phyloP scores from a whole-genome alignment of 768 basidiomycete species.

The Leccinum aurantiacum region DNA sequence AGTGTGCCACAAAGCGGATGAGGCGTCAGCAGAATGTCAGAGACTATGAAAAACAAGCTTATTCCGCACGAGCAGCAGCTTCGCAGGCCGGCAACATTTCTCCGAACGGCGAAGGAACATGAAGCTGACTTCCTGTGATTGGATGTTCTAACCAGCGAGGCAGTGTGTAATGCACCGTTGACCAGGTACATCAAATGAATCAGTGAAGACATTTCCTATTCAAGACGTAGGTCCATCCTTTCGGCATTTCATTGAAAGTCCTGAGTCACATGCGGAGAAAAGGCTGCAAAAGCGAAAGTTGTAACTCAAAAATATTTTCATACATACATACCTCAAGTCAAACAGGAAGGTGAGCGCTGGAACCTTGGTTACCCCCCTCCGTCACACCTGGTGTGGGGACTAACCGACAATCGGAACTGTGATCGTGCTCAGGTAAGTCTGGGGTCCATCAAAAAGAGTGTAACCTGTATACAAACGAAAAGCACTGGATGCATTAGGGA shows the following conservation, averaged over 20 bases:
- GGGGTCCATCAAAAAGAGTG: background rate
- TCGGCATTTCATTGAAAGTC: constrained; percentile 11
- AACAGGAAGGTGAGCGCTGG: background rate
- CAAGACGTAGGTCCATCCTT: constrained; percentile 6
- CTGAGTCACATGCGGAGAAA: constrained; percentile 19
- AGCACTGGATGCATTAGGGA: constrained; percentile 1
- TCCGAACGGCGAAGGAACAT: constrained; percentile 1
- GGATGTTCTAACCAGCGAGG: constrained; percentile 7
- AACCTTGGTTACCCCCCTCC: background rate
- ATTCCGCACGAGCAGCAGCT: background rate
- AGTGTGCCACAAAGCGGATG: constrained; percentile 31
- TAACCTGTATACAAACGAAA: background rate
- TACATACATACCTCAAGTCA: constrained; percentile 9
- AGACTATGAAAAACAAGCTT: constrained; percentile 16
- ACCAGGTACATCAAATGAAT: constrained; percentile 25
- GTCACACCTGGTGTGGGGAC: background rate
- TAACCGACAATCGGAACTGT: background rate
- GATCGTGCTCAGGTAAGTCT: background rate
- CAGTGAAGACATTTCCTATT: constrained; percentile 15
- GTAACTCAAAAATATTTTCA: constrained; percentile 3
- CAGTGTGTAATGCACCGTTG: constrained; percentile 13
- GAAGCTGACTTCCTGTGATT: constrained; percentile 2
- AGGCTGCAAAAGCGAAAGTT: constrained; percentile 12
- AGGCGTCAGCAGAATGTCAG: constrained; percentile 22
- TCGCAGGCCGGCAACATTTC: background rate